phyloP scores from a whole-genome alignment of 768 basidiomycete genomes.

The Boletus sensibilis region DNA sequence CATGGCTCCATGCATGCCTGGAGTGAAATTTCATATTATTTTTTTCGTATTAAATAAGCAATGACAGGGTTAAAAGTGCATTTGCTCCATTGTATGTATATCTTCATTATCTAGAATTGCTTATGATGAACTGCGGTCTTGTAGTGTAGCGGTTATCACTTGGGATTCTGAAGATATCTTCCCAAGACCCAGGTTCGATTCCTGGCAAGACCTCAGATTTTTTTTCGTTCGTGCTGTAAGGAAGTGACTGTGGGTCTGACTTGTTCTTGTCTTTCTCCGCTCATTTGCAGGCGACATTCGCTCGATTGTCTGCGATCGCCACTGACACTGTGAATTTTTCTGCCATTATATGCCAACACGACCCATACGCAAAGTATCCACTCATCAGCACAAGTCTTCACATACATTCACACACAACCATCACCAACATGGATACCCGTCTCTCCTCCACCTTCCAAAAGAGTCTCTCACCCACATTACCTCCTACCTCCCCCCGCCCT shows the following conservation, averaged over 20 bases:
- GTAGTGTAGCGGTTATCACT: conserved; percentile 33
- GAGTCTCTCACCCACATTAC: conserved; percentile 80
- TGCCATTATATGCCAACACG: conserved; percentile 68
- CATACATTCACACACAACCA: conserved; percentile 21
- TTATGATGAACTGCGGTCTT: conserved; percentile 1
- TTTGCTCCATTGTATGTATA: too few relatives aligned
- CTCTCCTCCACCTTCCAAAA: conserved; percentile 52
- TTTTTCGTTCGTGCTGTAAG: not conserved
- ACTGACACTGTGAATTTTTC: conserved; percentile 8
- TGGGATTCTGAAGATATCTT: conserved; percentile 26
- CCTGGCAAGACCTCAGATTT: conserved; percentile 23
- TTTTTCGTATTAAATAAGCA: too few relatives aligned
- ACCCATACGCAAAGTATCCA: conserved; percentile 41
- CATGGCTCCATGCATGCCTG: too few relatives aligned
- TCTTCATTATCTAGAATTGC: too few relatives aligned
- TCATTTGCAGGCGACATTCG: conserved; percentile 19
- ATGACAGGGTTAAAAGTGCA: too few relatives aligned
- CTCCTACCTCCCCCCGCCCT: conserved; percentile 63
- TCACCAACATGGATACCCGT: conserved; percentile 50
- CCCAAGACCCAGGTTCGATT: conserved; percentile 30
- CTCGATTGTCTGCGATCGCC: conserved; percentile 26
- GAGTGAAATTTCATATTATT: too few relatives aligned
- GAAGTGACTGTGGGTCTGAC: not conserved
- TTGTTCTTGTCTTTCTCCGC: not conserved
- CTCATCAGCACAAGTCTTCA: conserved; percentile 29